Conservation (phyloP, 2,329 filamentous ascomycete species). For the Cercospora zeina region DNA sequence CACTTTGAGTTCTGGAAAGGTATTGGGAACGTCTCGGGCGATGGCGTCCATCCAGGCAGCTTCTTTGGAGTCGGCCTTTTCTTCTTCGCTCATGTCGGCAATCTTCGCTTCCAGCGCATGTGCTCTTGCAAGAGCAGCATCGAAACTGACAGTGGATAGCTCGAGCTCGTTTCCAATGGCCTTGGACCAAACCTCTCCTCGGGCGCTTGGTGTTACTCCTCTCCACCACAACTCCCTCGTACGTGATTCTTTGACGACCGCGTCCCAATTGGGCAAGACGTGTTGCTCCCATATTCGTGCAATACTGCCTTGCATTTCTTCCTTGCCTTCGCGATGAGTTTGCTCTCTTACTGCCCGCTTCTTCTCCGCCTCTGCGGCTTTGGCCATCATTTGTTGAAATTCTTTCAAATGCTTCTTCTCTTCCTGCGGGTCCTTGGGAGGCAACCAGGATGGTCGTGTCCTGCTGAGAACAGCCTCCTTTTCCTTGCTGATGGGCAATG, state of each 20-base stretch:
- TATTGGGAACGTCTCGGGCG: conserved; percentile 63
- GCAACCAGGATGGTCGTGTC: conserved; percentile 77
- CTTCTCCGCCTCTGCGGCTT: conserved; percentile 59
- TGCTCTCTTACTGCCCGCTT: conserved; percentile 52
- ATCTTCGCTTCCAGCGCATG: conserved; percentile 61
- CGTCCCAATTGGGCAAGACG: conserved; percentile 73
- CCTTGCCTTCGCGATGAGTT: conserved; percentile 54
- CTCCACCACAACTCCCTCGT: conserved; percentile 82
- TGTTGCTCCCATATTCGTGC: conserved; percentile 71
- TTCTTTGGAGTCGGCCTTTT: conserved; percentile 53
- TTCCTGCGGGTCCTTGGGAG: conserved; percentile 84
- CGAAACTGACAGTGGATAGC: conserved; percentile 66
- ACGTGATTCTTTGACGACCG: conserved; percentile 65
- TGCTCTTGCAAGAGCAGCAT: conserved; percentile 68
- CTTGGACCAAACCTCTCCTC: conserved; percentile 67
- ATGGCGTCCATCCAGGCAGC: conserved; percentile 65
- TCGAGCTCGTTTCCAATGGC: conserved; percentile 74
- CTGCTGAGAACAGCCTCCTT: conserved; percentile 81
- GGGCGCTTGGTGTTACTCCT: conserved; percentile 69
- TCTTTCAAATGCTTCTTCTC: conserved; percentile 85
- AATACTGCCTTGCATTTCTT: conserved; percentile 53
- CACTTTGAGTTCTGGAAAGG: conserved; percentile 71
- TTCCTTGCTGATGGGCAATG: conserved; percentile 78
- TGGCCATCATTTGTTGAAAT: conserved; percentile 78
- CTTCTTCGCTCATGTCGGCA: conserved; percentile 47